Evolutionary conservation across 106 monocot species (phyloP).

Genomic region (Apostasia ramifera): DNA sequence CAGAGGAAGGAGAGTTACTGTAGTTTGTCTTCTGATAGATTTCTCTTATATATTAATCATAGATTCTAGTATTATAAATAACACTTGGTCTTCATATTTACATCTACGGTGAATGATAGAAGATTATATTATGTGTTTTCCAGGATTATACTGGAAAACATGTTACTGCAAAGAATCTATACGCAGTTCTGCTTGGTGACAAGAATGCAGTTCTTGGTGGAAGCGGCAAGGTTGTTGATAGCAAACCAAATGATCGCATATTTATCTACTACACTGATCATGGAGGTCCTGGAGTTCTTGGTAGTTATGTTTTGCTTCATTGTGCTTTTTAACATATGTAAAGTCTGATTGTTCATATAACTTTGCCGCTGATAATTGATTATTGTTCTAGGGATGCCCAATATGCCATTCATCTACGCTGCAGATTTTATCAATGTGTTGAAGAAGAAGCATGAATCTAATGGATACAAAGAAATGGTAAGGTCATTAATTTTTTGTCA

Average conservation of each 20-base stretch:
- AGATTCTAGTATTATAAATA: no score
- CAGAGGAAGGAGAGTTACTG: no score
- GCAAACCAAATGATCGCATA: constrained; percentile 71
- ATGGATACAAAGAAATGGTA: constrained; percentile 83
- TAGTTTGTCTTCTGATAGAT: no score
- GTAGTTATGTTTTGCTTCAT: constrained; percentile 13
- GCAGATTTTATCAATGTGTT: constrained; percentile 66
- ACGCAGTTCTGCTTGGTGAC: constrained; percentile 69
- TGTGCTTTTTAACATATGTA: background rate
- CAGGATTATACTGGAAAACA: constrained; percentile 75
- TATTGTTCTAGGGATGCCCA: constrained; percentile 69
- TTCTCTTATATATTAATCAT: no score
- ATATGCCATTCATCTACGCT: constrained; percentile 55
- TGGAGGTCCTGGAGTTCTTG: constrained; percentile 88
- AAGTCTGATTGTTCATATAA: background rate
- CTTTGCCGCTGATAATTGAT: background rate
- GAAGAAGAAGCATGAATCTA: constrained; percentile 68
- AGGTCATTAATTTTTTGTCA: background rate
- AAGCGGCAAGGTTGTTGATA: constrained; percentile 83
- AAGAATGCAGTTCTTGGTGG: constrained; percentile 65
- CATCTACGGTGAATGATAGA: no score
- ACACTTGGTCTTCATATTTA: no score
- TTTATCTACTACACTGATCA: constrained; percentile 92
- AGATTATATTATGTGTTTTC: background rate
- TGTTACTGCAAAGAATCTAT: constrained; percentile 60